Evolutionary conservation across 73 alveolate genomes (phyloP).

Genomic region (Breviolum minutum): DNA sequence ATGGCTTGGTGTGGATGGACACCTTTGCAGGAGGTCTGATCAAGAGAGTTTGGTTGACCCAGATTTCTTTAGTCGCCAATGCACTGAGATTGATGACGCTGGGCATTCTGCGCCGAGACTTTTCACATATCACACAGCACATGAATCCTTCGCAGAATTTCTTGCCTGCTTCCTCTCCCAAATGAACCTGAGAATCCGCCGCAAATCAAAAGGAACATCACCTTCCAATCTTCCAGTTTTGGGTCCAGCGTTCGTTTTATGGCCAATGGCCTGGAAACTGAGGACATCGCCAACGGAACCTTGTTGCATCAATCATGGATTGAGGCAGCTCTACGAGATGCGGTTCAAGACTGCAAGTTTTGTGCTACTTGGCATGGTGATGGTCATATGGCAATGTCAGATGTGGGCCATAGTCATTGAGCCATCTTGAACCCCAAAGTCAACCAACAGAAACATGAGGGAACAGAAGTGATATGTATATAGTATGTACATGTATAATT

Average conservation of each 20-base stretch:
- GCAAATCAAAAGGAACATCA: background rate
- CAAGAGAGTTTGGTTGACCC: constrained; percentile 71
- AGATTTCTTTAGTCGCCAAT: constrained; percentile 51
- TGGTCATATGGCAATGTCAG: background rate
- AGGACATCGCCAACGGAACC: constrained; percentile 68
- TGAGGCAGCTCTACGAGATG: constrained; percentile 16
- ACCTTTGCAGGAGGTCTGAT: constrained; percentile 44
- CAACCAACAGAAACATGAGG: too few relatives aligned
- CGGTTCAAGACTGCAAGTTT: background rate
- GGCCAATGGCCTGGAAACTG: too few relatives aligned
- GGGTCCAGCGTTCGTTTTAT: too few relatives aligned
- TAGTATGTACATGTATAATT: too few relatives aligned
- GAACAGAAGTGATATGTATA: too few relatives aligned
- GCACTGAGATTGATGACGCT: constrained; percentile 81
- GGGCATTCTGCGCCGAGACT: background rate
- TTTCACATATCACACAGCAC: background rate
- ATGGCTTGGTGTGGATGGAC: too few relatives aligned
- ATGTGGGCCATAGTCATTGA: too few relatives aligned
- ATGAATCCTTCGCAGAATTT: background rate
- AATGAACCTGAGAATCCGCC: too few relatives aligned
- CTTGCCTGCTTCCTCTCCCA: too few relatives aligned
- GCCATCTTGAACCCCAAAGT: too few relatives aligned
- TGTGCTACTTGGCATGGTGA: constrained; percentile 1
- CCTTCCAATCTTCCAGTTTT: background rate
- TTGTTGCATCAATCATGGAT: constrained; percentile 43